phyloP scores from a whole-genome alignment of 2,329 filamentous ascomycete species.

The Talaromyces sp. region DNA sequence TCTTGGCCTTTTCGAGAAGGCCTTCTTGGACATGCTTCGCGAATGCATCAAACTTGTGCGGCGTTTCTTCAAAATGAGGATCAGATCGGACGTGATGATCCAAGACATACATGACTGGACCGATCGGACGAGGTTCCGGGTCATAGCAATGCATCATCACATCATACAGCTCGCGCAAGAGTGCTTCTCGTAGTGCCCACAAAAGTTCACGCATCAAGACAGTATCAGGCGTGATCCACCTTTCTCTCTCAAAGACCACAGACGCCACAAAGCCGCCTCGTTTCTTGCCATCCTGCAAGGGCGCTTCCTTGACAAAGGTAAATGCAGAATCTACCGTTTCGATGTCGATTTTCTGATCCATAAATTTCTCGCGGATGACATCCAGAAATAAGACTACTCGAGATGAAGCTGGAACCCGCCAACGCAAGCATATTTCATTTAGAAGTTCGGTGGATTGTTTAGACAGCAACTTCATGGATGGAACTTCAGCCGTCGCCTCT shows the following conservation, averaged over 20 bases:
- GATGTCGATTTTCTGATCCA: constrained; percentile 74
- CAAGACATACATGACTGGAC: constrained; percentile 73
- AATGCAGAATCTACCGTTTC: constrained; percentile 82
- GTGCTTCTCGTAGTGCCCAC: constrained; percentile 68
- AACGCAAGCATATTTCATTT: constrained; percentile 78
- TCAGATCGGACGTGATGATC: constrained; percentile 79
- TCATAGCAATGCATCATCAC: constrained; percentile 87
- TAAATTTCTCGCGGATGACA: constrained; percentile 76
- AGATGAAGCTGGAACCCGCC: constrained; percentile 82
- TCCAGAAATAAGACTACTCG: constrained; percentile 78
- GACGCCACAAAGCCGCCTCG: constrained; percentile 46
- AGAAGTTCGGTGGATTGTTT: constrained; percentile 77
- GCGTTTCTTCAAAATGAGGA: constrained; percentile 65
- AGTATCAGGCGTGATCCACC: constrained; percentile 68
- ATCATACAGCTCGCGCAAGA: constrained; percentile 83
- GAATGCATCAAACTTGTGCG: constrained; percentile 69
- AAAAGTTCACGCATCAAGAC: constrained; percentile 71
- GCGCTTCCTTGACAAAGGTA: constrained; percentile 70
- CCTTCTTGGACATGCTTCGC: constrained; percentile 66
- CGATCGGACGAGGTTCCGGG: constrained; percentile 75
- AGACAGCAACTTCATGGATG: constrained; percentile 57
- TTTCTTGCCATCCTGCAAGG: constrained; percentile 60
- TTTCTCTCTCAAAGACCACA: constrained; percentile 53
- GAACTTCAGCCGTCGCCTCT: constrained; percentile 44
- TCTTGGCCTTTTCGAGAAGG: constrained; percentile 67